Base-by-base conservation (phyloP, 1,284 basidiomycete genomes). In the Papiliotrema nemorosa region DNA sequence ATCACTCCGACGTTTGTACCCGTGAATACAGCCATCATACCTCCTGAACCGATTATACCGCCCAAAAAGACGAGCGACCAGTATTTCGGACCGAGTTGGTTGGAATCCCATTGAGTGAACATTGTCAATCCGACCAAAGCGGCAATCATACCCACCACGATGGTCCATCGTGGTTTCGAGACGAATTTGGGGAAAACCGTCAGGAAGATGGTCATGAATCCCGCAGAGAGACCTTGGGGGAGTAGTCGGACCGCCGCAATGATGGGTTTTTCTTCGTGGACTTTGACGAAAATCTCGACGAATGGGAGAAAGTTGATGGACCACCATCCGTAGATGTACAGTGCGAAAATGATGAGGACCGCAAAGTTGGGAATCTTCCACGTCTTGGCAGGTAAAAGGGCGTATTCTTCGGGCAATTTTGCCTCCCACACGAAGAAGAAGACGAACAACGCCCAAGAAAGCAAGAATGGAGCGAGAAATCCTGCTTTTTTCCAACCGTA, bases 341-440 rank as follows among this genome's bases (percentile, higher is more conserved):
- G 44, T 5, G 55, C 48, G 29, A 63, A 47, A 37, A 60, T 31
- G 22, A 59, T 52, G 31, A 60, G 47, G 2, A 64, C 39, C 20
- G 49, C 48, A 34, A 65, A 59, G 48, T 65, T 64, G 6, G 41
- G 58, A 16, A 64, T 49, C 9, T 45, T 25, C 70, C 68, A 70
- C 25, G 62, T 63, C 1, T 43, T 46, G 0, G 64, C 48, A 0
- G 66, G 61, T 21, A 72, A 59, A 20, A 70, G 44, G 4, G 69
- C 69, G 37, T 60, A 54, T 2, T 45, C 49, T n/a, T 61, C 54
- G 3, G 56, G 48, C 10, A 67, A 41, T 12, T 54, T 43, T 0
- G 58, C 46, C 52, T 72, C 66, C 59, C 59, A 70, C 20, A 36
- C 5, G 42, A 41, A 63, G 49, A 66, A 68, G 29, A 50, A 24